Conservation (phyloP, 495 filamentous ascomycete species). For the Cenococcum geophilum region DNA sequence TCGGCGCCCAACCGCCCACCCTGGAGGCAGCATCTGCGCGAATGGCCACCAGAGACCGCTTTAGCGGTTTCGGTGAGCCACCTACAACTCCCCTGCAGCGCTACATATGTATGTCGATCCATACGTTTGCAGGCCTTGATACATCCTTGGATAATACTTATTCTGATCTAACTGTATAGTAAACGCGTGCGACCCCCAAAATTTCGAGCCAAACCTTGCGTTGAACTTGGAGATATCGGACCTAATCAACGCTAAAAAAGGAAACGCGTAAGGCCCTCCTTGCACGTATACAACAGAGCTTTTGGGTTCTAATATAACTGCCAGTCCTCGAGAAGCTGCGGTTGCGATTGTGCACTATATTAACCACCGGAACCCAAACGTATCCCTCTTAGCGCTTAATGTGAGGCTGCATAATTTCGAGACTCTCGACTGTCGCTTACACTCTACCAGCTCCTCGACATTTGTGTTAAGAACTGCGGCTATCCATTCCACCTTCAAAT, state of each 20-base stretch:
- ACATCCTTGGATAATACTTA: neutral
- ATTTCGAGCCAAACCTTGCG: constrained; percentile 95
- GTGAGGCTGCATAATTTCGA: constrained; percentile 19
- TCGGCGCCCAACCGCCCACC: constrained; percentile 15
- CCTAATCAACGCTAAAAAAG: constrained; percentile 96
- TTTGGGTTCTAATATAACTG: neutral
- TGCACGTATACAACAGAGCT: neutral
- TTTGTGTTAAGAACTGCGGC: constrained; percentile 99
- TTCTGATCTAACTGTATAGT: constrained; percentile 43
- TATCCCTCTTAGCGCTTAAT: constrained; percentile 76
- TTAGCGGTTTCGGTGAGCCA: constrained; percentile 71
- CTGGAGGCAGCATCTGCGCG: constrained; percentile 94
- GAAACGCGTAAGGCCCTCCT: constrained; percentile 61
- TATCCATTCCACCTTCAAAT: constrained; percentile 99
- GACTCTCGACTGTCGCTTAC: constrained; percentile 21
- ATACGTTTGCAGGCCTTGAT: neutral
- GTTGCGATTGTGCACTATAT: constrained; percentile 89
- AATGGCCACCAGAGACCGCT: constrained; percentile 92
- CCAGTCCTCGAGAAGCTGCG: constrained; percentile 84
- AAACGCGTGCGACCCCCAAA: constrained; percentile 89
- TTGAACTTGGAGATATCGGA: constrained; percentile 95
- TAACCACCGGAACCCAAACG: constrained; percentile 94
- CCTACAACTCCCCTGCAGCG: constrained; percentile 81
- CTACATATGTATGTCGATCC: constrained; percentile 63
- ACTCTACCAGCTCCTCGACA: constrained; percentile 74